Percentiles rank a stretch among this genome's conserved stretches.
Conservation (phyloP, 169 alveolate genomes). For the Miamiensis avidus region DNA sequence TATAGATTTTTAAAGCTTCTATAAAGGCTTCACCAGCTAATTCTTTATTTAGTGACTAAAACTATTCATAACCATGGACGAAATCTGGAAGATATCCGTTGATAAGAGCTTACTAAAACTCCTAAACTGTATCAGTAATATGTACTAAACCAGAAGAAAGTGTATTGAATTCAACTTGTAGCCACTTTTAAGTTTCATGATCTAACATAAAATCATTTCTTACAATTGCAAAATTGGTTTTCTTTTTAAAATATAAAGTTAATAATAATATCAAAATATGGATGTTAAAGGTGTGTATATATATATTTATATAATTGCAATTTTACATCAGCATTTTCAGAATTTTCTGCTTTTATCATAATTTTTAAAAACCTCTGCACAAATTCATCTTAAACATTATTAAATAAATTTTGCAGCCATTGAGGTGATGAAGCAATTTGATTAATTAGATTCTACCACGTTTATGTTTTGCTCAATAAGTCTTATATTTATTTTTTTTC, state of each 20-base stretch:
- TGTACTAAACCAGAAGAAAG: constrained; percentile 27
- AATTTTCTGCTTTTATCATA: constrained; percentile 31
- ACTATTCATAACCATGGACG: not conserved
- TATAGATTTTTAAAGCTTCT: not conserved
- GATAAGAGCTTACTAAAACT: constrained; percentile 2
- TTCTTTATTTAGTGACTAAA: not conserved
- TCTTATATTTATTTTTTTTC: not conserved
- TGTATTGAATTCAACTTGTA: constrained; percentile 35
- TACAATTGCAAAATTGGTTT: constrained; percentile 18
- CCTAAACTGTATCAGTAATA: constrained; percentile 36
- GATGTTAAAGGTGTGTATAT: no score
- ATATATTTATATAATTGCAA: not conserved
- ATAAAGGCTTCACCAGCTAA: not conserved
- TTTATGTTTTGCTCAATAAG: no score
- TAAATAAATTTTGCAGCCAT: not conserved
- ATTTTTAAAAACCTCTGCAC: constrained; percentile 26
- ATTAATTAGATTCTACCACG: not conserved
- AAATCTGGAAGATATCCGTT: constrained; percentile 21
- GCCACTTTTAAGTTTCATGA: constrained; percentile 24
- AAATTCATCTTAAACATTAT: constrained; percentile 8
- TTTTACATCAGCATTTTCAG: constrained; percentile 14
- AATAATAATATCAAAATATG: no score
- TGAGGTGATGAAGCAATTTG: not conserved
- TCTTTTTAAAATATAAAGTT: not conserved
- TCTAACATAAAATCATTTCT: constrained; percentile 44